phyloP scores from a whole-genome alignment of 805 yeast species.

The Pichia cephalocereana region DNA sequence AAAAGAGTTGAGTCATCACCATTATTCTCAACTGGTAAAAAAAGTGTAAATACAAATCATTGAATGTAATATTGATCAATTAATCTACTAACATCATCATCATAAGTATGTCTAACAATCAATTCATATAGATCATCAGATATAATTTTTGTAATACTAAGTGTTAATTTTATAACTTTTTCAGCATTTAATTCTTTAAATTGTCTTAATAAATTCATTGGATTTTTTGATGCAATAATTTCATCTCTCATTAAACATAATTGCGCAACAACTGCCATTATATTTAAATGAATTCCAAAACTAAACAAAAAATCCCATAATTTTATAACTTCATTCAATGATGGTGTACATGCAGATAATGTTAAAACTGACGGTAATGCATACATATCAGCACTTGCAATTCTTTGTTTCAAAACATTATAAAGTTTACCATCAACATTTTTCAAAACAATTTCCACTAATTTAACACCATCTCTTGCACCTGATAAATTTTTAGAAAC shows the following conservation, averaged over 20 bases:
- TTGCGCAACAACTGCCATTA: conserved; percentile 77
- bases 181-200: conserved; percentile 65
- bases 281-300: conserved; percentile 82
- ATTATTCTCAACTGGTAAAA: conserved; percentile 8
- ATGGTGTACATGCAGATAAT: conserved; percentile 81
- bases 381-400: conserved; percentile 75
- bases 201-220: conserved; percentile 66
- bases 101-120: conserved; percentile 55
- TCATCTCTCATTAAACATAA: conserved; percentile 57
- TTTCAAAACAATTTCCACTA: conserved; percentile 66
- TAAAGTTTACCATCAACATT: conserved; percentile 67
- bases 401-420: conserved; percentile 47
- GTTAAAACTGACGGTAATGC: conserved; percentile 82
- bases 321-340: conserved; percentile 61
- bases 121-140: conserved; percentile 59
- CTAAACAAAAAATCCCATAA: conserved; percentile 91
- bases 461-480: conserved; percentile 63
- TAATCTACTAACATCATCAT: conserved; percentile 27
- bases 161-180: conserved; percentile 66
- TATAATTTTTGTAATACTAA: conserved; percentile 69
- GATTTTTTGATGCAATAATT: conserved; percentile 51
- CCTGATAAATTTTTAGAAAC: conserved; percentile 71
- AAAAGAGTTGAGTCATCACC: conserved; percentile 13
- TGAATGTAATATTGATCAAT: conserved; percentile 14
- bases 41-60: neutral